A percentile compares a stretch with the other conserved stretches of the same genome.
phyloP scores from a whole-genome alignment of 1,139 yeast species.

The Blastobotrys ciferrii region DNA sequence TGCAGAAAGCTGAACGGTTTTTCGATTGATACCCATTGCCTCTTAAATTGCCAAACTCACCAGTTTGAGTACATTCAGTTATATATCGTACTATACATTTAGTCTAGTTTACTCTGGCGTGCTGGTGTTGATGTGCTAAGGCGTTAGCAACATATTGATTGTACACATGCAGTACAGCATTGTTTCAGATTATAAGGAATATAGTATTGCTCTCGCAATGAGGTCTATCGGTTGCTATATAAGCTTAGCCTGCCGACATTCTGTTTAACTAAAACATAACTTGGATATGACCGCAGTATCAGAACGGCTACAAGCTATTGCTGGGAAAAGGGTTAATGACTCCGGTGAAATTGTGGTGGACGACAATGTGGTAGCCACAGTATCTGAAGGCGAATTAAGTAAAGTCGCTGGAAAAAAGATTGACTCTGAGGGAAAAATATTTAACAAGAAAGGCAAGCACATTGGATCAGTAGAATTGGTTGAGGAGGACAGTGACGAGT shows the following conservation, averaged over 20 bases:
- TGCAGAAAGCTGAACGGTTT: too few relatives aligned
- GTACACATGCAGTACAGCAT: neutral
- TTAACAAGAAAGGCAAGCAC: slow-evolving; percentile 16
- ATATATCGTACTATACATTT: too few relatives aligned
- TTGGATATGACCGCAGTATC: neutral
- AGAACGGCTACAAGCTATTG: neutral
- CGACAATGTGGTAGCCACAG: slow-evolving; percentile 6
- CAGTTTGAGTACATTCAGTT: too few relatives aligned
- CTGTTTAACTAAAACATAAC: neutral
- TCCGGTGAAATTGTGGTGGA: slow-evolving; percentile 1
- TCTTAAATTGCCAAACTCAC: too few relatives aligned
- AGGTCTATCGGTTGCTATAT: neutral
- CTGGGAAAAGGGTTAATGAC: neutral
- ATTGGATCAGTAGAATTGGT: slow-evolving; percentile 22
- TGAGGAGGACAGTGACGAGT: slow-evolving; percentile 18
- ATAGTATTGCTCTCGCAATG: neutral
- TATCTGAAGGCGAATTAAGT: slow-evolving; percentile 5
- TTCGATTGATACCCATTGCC: too few relatives aligned
- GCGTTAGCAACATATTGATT: too few relatives aligned
- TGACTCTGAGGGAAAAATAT: neutral
- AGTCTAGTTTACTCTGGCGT: too few relatives aligned
- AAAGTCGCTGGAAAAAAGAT: slow-evolving; percentile 4
- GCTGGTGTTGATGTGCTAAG: too few relatives aligned
- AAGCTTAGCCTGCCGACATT: neutral
- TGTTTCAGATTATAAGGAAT: neutral